Base-by-base conservation (phyloP, 305 asterid species). In the Caryopteris hybrid region DNA sequence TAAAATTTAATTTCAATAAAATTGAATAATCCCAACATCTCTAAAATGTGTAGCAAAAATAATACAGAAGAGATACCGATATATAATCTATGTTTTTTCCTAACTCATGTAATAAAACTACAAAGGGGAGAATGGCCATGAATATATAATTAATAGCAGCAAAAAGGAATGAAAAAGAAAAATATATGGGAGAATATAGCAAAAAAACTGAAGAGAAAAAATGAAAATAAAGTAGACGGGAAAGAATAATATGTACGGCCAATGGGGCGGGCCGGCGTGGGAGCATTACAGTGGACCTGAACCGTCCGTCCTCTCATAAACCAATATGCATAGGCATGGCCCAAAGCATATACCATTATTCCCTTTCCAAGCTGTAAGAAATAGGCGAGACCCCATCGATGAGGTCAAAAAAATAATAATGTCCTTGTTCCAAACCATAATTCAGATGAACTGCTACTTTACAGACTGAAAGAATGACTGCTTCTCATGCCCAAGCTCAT, bases 381-480 rank as follows among this genome's bases (percentile, higher is more conserved):
- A 61, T 54, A 53, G 78, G 70, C 45, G 71, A 60, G 73, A 69
- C 78, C 78, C 78, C 72, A 68, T 61, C 71, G 60, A 57, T 63
- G 73, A 73, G 83, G 83, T 77, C 82, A 70, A 83, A 78, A n/a
- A 58, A 73, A 85, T 70, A 59, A 41, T 77, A 76, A 36, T 72
- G 78, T 77, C 80, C 76, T 70, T 78, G 46, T 68, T 68, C 81
- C 80, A 69, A 38, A 70, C 66, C 66, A 75, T 31, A 83, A 75
- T 82, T 38, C 61, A 74, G 81, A 70, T 13, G 76, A 73, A 61
- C 47, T 72, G 75, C 79, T 83, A 78, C 85, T 78, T 74, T 81
- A 86, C 86, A 82, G 70, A 79, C 65, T 61, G 66, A 64, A 83
- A 72, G 80, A 85, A 83, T 78, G 76, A 75, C 11, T 75, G 75